Conservation (phyloP, 2,329 filamentous ascomycete genomes). For the Chalara sp. region DNA sequence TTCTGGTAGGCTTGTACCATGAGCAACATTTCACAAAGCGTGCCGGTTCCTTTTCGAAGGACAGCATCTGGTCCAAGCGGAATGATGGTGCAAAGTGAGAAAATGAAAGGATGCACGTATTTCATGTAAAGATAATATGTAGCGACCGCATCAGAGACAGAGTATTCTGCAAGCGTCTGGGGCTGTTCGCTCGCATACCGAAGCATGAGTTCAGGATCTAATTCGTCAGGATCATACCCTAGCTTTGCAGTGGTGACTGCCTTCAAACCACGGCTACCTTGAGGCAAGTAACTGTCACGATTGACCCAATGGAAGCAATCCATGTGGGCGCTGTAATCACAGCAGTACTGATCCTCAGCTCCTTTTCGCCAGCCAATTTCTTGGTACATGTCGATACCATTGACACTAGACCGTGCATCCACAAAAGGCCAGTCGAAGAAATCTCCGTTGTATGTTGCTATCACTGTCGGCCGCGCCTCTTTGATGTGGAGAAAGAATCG, state of each 20-base stretch:
- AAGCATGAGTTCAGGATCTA: constrained; percentile 96
- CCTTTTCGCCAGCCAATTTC: constrained; percentile 97
- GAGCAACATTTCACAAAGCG: constrained; percentile 97
- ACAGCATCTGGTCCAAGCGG: constrained; percentile 90
- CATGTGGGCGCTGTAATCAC: constrained; percentile 95
- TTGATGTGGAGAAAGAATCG: constrained; percentile 95
- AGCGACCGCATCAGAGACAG: constrained; percentile 95
- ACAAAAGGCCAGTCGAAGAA: constrained; percentile 99
- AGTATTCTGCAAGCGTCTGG: constrained; percentile 94
- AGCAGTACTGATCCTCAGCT: constrained; percentile 92
- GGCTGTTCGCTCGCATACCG: constrained; percentile 84
- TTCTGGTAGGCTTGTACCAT: constrained; percentile 98
- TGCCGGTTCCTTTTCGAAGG: constrained; percentile 91
- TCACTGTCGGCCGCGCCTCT: constrained; percentile 87
- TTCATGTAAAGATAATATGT: constrained; percentile 99
- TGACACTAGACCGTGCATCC: constrained; percentile 83
- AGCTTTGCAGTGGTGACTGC: constrained; percentile 97
- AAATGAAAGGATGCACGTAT: constrained; percentile 99
- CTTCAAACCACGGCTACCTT: constrained; percentile 94
- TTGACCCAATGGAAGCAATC: constrained; percentile 99
- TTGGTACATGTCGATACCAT: constrained; percentile 98
- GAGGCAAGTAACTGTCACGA: constrained; percentile 93
- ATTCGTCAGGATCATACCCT: constrained; percentile 95
- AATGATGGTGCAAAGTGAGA: constrained; percentile 94
- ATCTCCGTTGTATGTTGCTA: constrained; percentile 99